A percentile compares a stretch with the other conserved stretches of the same genome.
Conservation (phyloP, 202 grass and related monocot genomes). For the Bolboschoenoplectus hybrid region DNA sequence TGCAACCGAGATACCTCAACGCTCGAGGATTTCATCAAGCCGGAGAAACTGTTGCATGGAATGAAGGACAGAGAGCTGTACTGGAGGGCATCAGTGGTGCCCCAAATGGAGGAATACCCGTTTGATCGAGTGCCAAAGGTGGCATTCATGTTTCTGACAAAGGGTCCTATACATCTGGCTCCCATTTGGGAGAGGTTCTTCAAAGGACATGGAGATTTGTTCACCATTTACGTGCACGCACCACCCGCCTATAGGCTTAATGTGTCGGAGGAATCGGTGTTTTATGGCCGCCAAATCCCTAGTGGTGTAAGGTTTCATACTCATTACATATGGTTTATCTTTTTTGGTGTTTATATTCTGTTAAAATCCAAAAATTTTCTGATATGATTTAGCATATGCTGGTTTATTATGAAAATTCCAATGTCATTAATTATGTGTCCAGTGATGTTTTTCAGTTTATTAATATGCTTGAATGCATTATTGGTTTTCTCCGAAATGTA, state of each 20-base stretch:
- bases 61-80: constrained; percentile 85
- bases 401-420: neutral
- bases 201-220: constrained; percentile 55
- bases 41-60: constrained; percentile 62
- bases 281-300: constrained; percentile 80
- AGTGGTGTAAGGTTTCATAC: constrained; percentile 60
- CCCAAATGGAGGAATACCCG: constrained; percentile 51
- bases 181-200: constrained; percentile 94
- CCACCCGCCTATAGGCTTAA: constrained; percentile 61
- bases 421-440: neutral
- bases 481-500: neutral
- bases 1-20: constrained; percentile 38
- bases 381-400: neutral
- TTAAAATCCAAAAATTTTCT: neutral
- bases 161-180: constrained; percentile 56
- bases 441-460: neutral
- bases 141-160: constrained; percentile 83
- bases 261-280: constrained; percentile 64
- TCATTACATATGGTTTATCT: constrained; percentile 3
- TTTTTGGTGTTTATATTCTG: neutral
- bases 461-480: neutral
- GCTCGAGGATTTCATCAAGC: constrained; percentile 63
- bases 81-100: constrained; percentile 85
- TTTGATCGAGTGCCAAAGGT: constrained; percentile 78
- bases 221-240: constrained; percentile 81